Base-by-base conservation (phyloP, 1,139 yeast species). In the Ogataea hybrid region DNA sequence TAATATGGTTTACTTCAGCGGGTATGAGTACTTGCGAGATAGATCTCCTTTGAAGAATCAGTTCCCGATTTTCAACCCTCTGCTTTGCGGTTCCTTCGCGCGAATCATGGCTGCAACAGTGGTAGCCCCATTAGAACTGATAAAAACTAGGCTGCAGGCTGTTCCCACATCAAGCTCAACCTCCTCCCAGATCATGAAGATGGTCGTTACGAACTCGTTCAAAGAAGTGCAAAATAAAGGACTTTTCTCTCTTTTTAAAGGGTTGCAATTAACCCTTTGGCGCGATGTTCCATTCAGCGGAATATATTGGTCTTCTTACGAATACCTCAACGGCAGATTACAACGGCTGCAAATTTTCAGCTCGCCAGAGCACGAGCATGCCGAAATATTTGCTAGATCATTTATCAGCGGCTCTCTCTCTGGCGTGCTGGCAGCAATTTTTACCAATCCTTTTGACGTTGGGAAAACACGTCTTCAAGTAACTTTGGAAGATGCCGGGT, bases 231-330 rank as follows among this genome's bases (percentile, higher is more conserved):
- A 65, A 31, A 54, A 62, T 1, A 71, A 75, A n/a, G 96, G 97
- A 0, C 47, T 77, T 2, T 60, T 67, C 1, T 74, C 90, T 0
- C 63, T 92, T 12, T 92, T 89, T 72, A 81, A 83, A 43, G 99
- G 99, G 0, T 68, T 94, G 27, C 80, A 84, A 33, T 73, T 92
- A 37, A 92, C 98, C 0, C 70, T 92, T 18, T 90, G 96, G 96
- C 73, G 99, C 63, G 99, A 92, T 61, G 97, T 90, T 0, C 99
- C 99, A 2, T 92, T 92, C 61, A 84, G 95, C 43, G 97, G 95
- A 1, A 81, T 92, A 3, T 92, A 92, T 63, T 92, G 99, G 99
- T 78, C 89, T 5, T 77, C 87, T 6, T 87, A 87, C 59, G 96
- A 87, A 58, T 62, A 69, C 45, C 28, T 56, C 2, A 49, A 62